Percentiles rank a stretch among this genome's conserved stretches.
These are phyloP conservation scores for Ceratocystis eucalypticola DNA, from an alignment of 2,329 filamentous ascomycete genomes.

Conservation along the genomic window DNA sequence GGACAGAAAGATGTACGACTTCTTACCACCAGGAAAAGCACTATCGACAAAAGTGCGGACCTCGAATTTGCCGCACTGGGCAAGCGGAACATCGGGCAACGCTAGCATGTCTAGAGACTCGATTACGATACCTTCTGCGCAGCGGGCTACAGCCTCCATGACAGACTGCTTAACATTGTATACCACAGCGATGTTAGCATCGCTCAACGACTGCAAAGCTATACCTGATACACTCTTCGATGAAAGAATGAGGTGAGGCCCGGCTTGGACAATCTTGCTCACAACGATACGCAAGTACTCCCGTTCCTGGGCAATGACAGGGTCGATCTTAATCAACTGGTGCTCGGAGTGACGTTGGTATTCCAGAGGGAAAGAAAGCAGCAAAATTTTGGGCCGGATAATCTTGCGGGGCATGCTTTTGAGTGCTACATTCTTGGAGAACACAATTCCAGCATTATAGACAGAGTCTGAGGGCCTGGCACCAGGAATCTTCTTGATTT, in stretches of 20 bases:
- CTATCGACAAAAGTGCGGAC: conserved; percentile 88
- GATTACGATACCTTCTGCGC: conserved; percentile 81
- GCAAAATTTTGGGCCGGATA: conserved; percentile 68
- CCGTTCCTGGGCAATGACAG: conserved; percentile 89
- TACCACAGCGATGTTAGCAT: conserved; percentile 80
- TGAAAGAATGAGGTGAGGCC: conserved; percentile 76
- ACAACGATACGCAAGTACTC: conserved; percentile 89
- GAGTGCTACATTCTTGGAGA: conserved; percentile 89
- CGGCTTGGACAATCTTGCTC: conserved; percentile 73
- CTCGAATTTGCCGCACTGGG: conserved; percentile 75
- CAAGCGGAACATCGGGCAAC: conserved; percentile 55
- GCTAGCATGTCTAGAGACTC: conserved; percentile 91
- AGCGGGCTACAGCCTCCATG: conserved; percentile 84
- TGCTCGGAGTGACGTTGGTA: conserved; percentile 73
- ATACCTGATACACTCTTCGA: conserved; percentile 87
- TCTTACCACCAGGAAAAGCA: conserved; percentile 59
- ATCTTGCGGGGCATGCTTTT: conserved; percentile 94
- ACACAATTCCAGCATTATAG: conserved; percentile 95
- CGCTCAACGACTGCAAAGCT: conserved; percentile 73
- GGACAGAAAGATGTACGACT: conserved; percentile 91
- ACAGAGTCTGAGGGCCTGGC: conserved; percentile 79
- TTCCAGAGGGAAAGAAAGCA: conserved; percentile 90
- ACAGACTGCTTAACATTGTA: conserved; percentile 97
- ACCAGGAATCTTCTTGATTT: conserved; percentile 89
- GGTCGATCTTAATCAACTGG: conserved; percentile 96